Base-by-base conservation (phyloP, 306 rosid genomes). In the Inga laurina region DNA sequence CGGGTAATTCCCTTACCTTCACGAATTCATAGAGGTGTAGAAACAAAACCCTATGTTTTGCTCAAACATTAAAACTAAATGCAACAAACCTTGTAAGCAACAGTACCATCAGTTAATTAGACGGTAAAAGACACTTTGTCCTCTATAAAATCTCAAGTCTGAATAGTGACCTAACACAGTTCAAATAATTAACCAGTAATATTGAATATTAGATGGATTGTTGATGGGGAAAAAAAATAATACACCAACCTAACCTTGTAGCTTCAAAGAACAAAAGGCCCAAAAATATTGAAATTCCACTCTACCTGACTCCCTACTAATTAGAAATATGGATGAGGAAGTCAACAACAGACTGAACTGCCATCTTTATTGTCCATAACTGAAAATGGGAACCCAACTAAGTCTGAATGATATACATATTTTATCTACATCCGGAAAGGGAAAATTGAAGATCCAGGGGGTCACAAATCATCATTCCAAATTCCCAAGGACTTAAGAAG, bases 401-500 rank as follows among this genome's bases (percentile, higher is more conserved):
- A 77, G 83, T 82, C 66, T 59, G 66, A 59, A 79, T 66, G 79
- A 61, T 76, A 79, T 77, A 84, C 86, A 82, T 73, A 8, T 41
- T 39, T 39, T 88, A 88, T 88, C 91, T 88, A 88, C 87, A 83
- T 37, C 81, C 52, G n/a, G n/a, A 69, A 81, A 79, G 27, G 24
- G 37, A 13, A 30, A 37, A 11, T 41, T 21, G 7, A 44, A 44
- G 75, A 45, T 24, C 4, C 14, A 15, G 3, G 49, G 5, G 16
- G 49, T 32, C 46, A 74, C 39, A 34, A 2, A 67, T 80, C 87
- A 67, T 70, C 86, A 88, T 86, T 92, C 94, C 90, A 27, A 27
- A 27, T 27, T 27, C 27, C 27, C 27, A 90, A 84, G 6, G 92
- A 81, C 82, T 92, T 92, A n/a, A 92, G 92, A 79, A 90, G 94